Evolutionary conservation across 352 stramenopile genomes (phyloP).

Genomic region (Pythium chondricola): DNA sequence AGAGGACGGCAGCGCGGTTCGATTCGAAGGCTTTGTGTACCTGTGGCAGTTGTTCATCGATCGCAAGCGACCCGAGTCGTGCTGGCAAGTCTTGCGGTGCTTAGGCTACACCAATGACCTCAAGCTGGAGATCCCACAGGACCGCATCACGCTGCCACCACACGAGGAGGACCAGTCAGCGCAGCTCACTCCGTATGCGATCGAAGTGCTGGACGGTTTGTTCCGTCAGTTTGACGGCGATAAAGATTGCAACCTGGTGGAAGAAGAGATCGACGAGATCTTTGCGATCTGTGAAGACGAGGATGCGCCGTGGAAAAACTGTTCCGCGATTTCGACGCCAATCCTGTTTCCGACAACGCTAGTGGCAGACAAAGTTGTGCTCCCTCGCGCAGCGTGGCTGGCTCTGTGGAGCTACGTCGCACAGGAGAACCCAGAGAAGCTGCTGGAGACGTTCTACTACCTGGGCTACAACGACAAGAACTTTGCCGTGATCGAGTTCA

Average conservation of each 20-base stretch:
- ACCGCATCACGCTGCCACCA: slow-evolving; percentile 44
- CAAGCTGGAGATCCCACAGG: slow-evolving; percentile 63
- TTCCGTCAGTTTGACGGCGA: slow-evolving; percentile 82
- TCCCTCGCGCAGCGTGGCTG: slow-evolving; percentile 57
- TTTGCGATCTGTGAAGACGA: slow-evolving; percentile 82
- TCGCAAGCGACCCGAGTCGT: slow-evolving; percentile 82
- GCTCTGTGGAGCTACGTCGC: slow-evolving; percentile 68
- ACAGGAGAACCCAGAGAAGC: slow-evolving; percentile 67
- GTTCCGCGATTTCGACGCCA: slow-evolving; percentile 44
- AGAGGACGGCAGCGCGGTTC: slow-evolving; percentile 55
- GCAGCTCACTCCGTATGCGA: slow-evolving; percentile 57
- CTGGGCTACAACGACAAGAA: slow-evolving; percentile 78
- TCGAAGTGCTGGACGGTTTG: slow-evolving; percentile 68
- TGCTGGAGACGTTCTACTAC: slow-evolving; percentile 78
- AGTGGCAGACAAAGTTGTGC: slow-evolving; percentile 41
- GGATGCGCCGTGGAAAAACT: slow-evolving; percentile 59
- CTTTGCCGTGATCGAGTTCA: slow-evolving; percentile 54
- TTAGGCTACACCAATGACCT: slow-evolving; percentile 81
- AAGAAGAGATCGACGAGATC: slow-evolving; percentile 67
- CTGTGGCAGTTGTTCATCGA: slow-evolving; percentile 87
- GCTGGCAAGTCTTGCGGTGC: slow-evolving; percentile 80
- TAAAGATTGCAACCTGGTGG: slow-evolving; percentile 66
- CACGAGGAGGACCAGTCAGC: slow-evolving; percentile 72
- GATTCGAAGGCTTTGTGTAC: slow-evolving; percentile 75
- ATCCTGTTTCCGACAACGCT: slow-evolving; percentile 49